Percentiles rank a stretch among this genome's conserved stretches.
Evolutionary conservation across 2,329 filamentous ascomycete genomes (phyloP).

Genomic region (Didymellaceae sp.): DNA sequence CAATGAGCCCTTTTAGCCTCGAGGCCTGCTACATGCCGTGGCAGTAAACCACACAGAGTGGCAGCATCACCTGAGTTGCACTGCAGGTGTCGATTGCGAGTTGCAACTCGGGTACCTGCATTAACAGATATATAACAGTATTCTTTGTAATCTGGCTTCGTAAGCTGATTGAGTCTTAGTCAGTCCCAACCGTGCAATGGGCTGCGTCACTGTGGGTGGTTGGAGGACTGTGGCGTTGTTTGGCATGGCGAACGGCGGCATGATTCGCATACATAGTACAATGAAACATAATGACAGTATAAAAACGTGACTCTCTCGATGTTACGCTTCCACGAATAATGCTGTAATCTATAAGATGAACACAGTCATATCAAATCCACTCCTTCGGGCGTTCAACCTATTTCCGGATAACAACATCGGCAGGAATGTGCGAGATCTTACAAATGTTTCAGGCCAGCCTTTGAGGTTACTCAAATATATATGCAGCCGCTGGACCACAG

Average conservation of each 20-base stretch:
- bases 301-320: background rate
- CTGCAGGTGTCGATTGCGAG: conserved; percentile 3
- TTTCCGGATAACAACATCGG: too few species aligned
- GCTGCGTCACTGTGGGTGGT: background rate
- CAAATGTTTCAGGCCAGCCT: too few species aligned
- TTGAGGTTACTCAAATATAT: too few species aligned
- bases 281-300: background rate
- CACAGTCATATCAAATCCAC: too few species aligned
- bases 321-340: background rate
- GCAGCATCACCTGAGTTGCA: background rate
- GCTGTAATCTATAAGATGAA: background rate
- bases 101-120: conserved; percentile 21
- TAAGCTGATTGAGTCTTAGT: too few species aligned
- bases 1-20: too few species aligned
- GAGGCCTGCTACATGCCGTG: background rate
- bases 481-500: too few species aligned
- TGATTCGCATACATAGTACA: background rate
- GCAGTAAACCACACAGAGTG: background rate
- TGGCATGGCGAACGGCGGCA: background rate
- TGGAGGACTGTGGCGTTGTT: background rate
- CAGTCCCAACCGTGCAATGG: conserved; percentile 1
- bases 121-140: background rate
- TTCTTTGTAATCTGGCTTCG: background rate
- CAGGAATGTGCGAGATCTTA: too few species aligned
- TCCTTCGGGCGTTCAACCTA: too few species aligned